These are phyloP conservation scores for Flaveria sonorensis DNA, from an alignment of 129 eudicot species.

Conservation along the genomic window DNA sequence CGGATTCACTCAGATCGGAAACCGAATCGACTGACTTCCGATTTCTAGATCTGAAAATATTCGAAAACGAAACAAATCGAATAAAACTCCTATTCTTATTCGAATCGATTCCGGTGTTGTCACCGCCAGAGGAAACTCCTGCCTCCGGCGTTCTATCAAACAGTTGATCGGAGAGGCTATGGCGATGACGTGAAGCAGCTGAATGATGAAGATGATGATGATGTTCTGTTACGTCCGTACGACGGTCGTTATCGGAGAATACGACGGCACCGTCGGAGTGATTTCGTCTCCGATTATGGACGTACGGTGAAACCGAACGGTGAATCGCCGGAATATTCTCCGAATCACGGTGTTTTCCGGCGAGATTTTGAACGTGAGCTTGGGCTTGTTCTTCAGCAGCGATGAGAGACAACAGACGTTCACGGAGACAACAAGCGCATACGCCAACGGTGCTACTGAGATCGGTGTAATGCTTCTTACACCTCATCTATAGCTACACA, in stretches of 20 bases:
- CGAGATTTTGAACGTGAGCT: constrained; percentile 18
- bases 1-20: constrained; percentile 26
- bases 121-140: constrained; percentile 33
- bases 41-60: constrained; percentile 64
- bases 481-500: constrained; percentile 54
- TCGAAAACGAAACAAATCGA: constrained; percentile 37
- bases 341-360: constrained; percentile 35
- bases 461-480: constrained; percentile 67
- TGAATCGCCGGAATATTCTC: constrained; percentile 40
- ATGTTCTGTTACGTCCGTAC: background rate
- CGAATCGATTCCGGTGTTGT: background rate
- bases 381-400: constrained; percentile 52
- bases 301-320: constrained; percentile 65
- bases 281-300: constrained; percentile 47
- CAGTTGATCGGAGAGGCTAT: constrained; percentile 41
- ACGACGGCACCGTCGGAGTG: constrained; percentile 19
- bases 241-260: constrained; percentile 5
- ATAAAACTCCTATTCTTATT: constrained; percentile 29
- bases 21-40: constrained; percentile 22
- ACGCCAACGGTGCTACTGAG: constrained; percentile 64
- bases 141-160: constrained; percentile 61
- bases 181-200: constrained; percentile 28
- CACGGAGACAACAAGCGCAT: constrained; percentile 74
- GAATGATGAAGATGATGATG: background rate
- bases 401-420: constrained; percentile 49